Percentiles rank a stretch among this genome's conserved stretches.
Conservation (phyloP, 1,284 basidiomycete species). For the Ceratobasidium papillatum region DNA sequence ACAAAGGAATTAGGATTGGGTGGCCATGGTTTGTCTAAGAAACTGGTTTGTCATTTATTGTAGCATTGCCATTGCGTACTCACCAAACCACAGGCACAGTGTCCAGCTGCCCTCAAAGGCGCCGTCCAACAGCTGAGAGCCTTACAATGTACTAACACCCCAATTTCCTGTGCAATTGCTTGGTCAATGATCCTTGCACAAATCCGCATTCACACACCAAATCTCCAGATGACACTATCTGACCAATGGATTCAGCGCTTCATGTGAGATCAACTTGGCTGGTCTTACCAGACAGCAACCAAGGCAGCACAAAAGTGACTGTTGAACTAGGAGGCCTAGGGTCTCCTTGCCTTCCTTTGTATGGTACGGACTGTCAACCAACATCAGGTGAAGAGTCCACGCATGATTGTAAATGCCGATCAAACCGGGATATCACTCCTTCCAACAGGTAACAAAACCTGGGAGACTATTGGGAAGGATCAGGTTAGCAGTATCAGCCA, state of each 20-base stretch:
- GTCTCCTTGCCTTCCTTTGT: not conserved
- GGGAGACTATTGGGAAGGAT: not conserved
- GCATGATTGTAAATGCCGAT: constrained; percentile 2
- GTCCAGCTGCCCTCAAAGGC: not conserved
- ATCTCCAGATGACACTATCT: not conserved
- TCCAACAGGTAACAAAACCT: constrained; percentile 13
- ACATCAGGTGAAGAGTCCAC: not conserved
- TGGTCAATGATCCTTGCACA: not conserved
- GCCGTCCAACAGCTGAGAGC: not conserved
- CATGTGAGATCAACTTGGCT: not conserved
- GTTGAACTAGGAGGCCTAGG: not conserved
- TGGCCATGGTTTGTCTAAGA: not conserved
- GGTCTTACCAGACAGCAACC: not conserved
- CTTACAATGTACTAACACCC: not conserved
- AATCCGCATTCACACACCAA: not conserved
- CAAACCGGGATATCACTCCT: constrained; percentile 1
- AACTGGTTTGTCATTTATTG: not conserved
- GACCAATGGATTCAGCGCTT: not conserved
- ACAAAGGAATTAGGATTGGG: not conserved
- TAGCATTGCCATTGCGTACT: not conserved
- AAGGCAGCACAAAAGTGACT: not conserved
- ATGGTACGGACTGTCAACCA: not conserved
- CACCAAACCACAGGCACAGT: not conserved
- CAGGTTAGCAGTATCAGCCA: not conserved
- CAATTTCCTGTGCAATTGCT: constrained; percentile 4